Percentiles rank a stretch among this genome's conserved stretches.
phyloP scores from a whole-genome alignment of 352 stramenopile species.

The Thraustochytrium sp. region DNA sequence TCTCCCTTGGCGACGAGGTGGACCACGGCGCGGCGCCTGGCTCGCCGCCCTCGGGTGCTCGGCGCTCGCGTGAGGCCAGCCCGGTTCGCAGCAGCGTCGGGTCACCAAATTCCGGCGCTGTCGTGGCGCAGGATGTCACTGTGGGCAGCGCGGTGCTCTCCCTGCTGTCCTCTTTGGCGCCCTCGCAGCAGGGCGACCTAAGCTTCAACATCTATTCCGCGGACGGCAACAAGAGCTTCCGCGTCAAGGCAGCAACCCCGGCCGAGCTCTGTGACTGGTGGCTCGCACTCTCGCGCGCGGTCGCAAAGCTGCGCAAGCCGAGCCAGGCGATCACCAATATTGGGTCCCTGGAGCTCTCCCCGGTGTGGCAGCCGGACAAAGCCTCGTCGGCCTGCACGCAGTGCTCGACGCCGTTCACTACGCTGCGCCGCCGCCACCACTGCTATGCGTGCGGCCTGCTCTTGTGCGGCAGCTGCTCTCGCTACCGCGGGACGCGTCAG shows the following conservation, averaged over 20 bases:
- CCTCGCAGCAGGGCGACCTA: neutral
- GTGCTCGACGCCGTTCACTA: neutral
- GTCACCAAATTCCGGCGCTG: no score
- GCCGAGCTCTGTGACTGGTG: conserved; percentile 29
- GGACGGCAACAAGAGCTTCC: conserved; percentile 17
- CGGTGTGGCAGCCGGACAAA: conserved; percentile 30
- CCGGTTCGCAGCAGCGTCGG: no score
- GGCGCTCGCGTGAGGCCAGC: no score
- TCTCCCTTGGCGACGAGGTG: neutral
- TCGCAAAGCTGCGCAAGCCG: neutral
- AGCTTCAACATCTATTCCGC: conserved; percentile 5
- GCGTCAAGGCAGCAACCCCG: neutral
- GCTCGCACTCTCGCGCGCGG: neutral
- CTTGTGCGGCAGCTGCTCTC: neutral
- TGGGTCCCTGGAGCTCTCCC: neutral
- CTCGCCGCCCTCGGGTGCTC: neutral
- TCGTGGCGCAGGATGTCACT: no score
- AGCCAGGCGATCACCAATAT: neutral
- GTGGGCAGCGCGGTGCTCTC: neutral
- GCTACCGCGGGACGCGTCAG: neutral
- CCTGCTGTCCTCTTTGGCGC: neutral
- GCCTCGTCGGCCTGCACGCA: neutral
- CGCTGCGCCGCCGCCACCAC: neutral
- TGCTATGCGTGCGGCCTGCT: conserved; percentile 10
- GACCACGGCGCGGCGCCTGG: neutral